A percentile compares a stretch with the other conserved stretches of the same genome.
These are phyloP conservation scores for Camptophora hylomeconis DNA, from an alignment of 2,329 filamentous ascomycete genomes.

Conservation along the genomic window DNA sequence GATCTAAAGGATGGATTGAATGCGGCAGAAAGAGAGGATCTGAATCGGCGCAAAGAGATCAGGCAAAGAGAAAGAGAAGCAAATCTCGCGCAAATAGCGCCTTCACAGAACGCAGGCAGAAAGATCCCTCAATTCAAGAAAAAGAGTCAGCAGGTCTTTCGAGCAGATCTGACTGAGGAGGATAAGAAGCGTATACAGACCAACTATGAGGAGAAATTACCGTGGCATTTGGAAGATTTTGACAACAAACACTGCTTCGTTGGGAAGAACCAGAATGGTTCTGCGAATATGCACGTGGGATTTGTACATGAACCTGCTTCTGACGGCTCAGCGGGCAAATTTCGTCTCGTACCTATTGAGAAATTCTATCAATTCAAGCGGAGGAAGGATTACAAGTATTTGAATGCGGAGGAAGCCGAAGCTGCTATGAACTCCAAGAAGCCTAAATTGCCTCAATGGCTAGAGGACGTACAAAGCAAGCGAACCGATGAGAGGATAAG, in stretches of 20 bases:
- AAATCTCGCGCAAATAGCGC: slow-evolving; percentile 86
- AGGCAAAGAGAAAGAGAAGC: slow-evolving; percentile 74
- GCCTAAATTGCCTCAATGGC: slow-evolving; percentile 64
- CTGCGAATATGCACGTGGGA: slow-evolving; percentile 70
- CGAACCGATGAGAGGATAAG: slow-evolving; percentile 43
- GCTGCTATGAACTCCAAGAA: slow-evolving; percentile 70
- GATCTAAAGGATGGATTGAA: slow-evolving; percentile 53
- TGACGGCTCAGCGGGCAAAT: slow-evolving; percentile 49
- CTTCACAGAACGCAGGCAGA: slow-evolving; percentile 55
- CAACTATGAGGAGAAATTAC: slow-evolving; percentile 85
- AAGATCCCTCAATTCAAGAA: slow-evolving; percentile 56
- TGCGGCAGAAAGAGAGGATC: slow-evolving; percentile 22
- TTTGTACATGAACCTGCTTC: slow-evolving; percentile 53
- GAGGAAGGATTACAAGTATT: slow-evolving; percentile 56
- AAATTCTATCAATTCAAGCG: slow-evolving; percentile 93
- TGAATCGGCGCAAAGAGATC: slow-evolving; percentile 43
- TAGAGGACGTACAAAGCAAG: slow-evolving; percentile 50
- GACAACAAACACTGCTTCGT: slow-evolving; percentile 93
- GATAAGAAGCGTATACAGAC: slow-evolving; percentile 52
- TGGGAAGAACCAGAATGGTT: slow-evolving; percentile 75
- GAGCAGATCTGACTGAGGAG: slow-evolving; percentile 63
- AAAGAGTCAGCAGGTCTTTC: slow-evolving; percentile 75
- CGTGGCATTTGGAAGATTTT: slow-evolving; percentile 94
- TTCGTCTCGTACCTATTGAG: slow-evolving; percentile 68
- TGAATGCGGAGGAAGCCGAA: slow-evolving; percentile 76